Base-by-base conservation (phyloP, 306 rosid genomes). In the Cucurbita moschata region DNA sequence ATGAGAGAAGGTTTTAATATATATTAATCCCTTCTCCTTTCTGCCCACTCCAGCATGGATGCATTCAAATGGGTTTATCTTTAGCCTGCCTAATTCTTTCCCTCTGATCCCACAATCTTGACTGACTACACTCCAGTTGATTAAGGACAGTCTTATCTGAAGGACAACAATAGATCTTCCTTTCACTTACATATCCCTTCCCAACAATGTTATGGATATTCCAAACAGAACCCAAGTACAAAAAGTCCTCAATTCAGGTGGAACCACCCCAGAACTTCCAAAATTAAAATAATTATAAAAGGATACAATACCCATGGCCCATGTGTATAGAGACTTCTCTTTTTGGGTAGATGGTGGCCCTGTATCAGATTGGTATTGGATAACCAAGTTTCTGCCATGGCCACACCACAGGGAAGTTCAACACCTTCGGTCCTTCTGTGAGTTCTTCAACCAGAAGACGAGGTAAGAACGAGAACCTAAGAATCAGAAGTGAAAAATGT, bases 41-140 rank as follows among this genome's bases (percentile, higher is more conserved):
- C 21, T 19, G 21, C 21, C 21, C 21, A 19, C 21, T 19, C 21
- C 21, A 19, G 21, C 21, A 19, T 19, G 21, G 21, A 19, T 19
- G 21, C 21, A 21, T 21, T 21, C 23, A 67, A 67, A 67, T 67
- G 18, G 8, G 43, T 49, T 69, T 5, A 51, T 60, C 74, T 80
- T 84, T 77, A 15, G 35, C 81, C 19, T 50, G 58, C 74, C 43
- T 51, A 70, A 70, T 70, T 10, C 50, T 70, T 70, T 70, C 74
- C 46, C 40, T 70, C 13, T 26, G 74, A 70, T 50, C 74, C 74
- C 60, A 70, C 74, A 70, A 50, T 30, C 59, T 70, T 51, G 74
- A 70, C 74, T 50, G 51, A 70, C 60, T 51, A 70, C 60, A 70
- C 60, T 35, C 4, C 59, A 70, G 21, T 44, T 66, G 72, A 66